Percentiles rank a stretch among this genome's conserved stretches.
Conservation (phyloP, 2,329 filamentous ascomycete species). For the Xylaria digitata region DNA sequence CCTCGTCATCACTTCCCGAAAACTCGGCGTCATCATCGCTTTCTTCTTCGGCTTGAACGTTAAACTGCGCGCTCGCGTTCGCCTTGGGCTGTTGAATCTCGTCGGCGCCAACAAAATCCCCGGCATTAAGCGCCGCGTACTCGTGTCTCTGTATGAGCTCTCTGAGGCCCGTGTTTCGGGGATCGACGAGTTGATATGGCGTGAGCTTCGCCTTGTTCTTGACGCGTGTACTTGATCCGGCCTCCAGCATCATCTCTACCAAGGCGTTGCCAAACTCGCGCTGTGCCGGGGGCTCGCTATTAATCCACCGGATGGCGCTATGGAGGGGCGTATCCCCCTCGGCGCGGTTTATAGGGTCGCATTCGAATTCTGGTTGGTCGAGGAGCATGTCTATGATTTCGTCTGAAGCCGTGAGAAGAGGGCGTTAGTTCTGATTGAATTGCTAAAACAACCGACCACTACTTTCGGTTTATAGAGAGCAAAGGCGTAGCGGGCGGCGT, state of each 20-base stretch:
- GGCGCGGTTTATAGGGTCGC: constrained; percentile 77
- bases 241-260: constrained; percentile 84
- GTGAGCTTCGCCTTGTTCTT: constrained; percentile 80
- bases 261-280: constrained; percentile 73
- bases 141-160: constrained; percentile 76
- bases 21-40: constrained; percentile 69
- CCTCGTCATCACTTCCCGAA: constrained; percentile 72
- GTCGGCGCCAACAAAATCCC: constrained; percentile 64
- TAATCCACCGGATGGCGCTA: constrained; percentile 80
- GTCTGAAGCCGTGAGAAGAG: constrained; percentile 59
- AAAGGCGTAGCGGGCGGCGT: too few relatives aligned
- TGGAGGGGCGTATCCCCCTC: constrained; percentile 85
- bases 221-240: constrained; percentile 69
- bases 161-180: constrained; percentile 70
- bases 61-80: constrained; percentile 40
- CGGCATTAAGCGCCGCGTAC: constrained; percentile 69
- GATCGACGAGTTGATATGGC: constrained; percentile 78
- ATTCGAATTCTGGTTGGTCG: constrained; percentile 86
- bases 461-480: neutral
- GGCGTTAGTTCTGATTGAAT: constrained; percentile 14
- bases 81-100: constrained; percentile 42
- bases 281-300: constrained; percentile 72
- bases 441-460: neutral
- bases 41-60: constrained; percentile 50
- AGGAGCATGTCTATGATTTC: constrained; percentile 85